These are phyloP conservation scores for Microcyclospora pomicola DNA, from an alignment of 2,329 filamentous ascomycete species.

Conservation along the genomic window DNA sequence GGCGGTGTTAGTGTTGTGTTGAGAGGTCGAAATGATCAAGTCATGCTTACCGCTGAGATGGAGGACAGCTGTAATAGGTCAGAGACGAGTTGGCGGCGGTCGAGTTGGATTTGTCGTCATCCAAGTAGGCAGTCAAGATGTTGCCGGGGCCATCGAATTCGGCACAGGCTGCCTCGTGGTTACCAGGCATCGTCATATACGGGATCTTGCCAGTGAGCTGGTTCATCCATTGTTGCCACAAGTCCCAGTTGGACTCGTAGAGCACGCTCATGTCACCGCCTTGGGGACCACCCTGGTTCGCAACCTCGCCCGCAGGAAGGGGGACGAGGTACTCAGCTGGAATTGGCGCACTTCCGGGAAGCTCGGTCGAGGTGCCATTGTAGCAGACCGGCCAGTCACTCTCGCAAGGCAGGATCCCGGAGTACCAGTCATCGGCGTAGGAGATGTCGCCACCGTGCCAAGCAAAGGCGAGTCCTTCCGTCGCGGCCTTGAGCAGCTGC, in stretches of 20 bases:
- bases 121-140: slow-evolving; percentile 33
- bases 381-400: slow-evolving; percentile 37
- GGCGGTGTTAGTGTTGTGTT: background rate
- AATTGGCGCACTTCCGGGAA: slow-evolving; percentile 27
- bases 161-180: slow-evolving; percentile 37
- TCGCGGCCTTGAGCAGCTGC: slow-evolving; percentile 27
- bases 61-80: slow-evolving; percentile 40
- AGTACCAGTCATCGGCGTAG: slow-evolving; percentile 40
- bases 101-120: slow-evolving; percentile 30
- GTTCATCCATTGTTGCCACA: slow-evolving; percentile 39
- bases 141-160: slow-evolving; percentile 36
- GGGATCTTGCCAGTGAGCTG: slow-evolving; percentile 31
- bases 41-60: slow-evolving; percentile 28
- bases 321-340: slow-evolving; percentile 30
- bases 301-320: slow-evolving; percentile 31
- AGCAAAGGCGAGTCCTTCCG: slow-evolving; percentile 36
- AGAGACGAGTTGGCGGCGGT: slow-evolving; percentile 26
- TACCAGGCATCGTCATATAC: slow-evolving; percentile 39
- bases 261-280: slow-evolving; percentile 37
- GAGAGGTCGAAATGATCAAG: too few species aligned
- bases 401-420: slow-evolving; percentile 37
- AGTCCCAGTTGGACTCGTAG: slow-evolving; percentile 40
- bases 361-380: slow-evolving; percentile 31
- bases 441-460: slow-evolving; percentile 41
- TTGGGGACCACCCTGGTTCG: slow-evolving; percentile 33